These are phyloP conservation scores for Solanum piurae DNA, from an alignment of 257 asterid genomes.

Conservation along the genomic window DNA sequence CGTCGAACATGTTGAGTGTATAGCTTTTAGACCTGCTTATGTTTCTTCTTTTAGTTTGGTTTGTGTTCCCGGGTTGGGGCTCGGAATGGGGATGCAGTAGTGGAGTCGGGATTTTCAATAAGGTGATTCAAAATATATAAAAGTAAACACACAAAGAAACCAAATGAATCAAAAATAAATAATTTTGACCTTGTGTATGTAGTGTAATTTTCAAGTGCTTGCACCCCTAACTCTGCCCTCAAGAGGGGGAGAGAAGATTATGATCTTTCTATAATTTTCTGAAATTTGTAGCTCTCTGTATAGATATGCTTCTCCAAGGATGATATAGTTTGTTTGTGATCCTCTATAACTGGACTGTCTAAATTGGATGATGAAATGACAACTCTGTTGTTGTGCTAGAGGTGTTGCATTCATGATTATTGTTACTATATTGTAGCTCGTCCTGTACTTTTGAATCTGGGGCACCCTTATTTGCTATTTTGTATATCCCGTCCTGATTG, in stretches of 20 bases:
- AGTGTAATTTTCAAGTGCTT: neutral
- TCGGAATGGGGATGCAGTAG: neutral
- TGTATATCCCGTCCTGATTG: neutral
- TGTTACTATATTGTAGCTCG: neutral
- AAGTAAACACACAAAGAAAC: neutral
- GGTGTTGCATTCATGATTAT: neutral
- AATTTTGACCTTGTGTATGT: neutral
- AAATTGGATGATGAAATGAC: neutral
- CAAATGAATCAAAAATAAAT: neutral
- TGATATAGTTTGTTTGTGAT: neutral
- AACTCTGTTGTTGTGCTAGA: neutral
- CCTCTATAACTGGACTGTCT: neutral
- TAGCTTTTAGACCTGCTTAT: neutral
- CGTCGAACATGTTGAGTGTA: slow-evolving; percentile 24
- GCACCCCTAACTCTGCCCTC: neutral
- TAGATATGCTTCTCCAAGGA: neutral
- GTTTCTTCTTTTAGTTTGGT: neutral
- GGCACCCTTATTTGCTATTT: neutral
- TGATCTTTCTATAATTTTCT: neutral
- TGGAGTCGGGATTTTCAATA: neutral
- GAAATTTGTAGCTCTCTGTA: neutral
- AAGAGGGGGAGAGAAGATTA: neutral
- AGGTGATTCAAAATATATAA: neutral
- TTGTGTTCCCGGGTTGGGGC: neutral
- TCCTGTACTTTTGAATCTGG: neutral